A percentile compares a stretch with the other conserved stretches of the same genome.
These are phyloP conservation scores for Malassezia sympodialis DNA, from an alignment of 1,284 basidiomycete species.

Conservation along the genomic window DNA sequence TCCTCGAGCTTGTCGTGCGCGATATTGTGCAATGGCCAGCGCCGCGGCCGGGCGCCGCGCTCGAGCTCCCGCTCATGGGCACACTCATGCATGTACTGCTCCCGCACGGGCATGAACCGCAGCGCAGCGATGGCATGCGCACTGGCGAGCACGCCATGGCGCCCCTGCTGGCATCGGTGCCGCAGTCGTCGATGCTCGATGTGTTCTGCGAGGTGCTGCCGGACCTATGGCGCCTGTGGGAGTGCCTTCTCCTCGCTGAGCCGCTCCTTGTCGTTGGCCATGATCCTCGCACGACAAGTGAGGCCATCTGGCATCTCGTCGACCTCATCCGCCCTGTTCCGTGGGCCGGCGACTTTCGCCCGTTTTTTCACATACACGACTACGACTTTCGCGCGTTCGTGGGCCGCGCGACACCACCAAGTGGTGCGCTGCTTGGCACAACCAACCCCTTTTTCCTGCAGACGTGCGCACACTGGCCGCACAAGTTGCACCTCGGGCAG, in stretches of 20 bases:
- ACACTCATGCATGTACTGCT: slow-evolving; percentile 27
- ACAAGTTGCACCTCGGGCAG: slow-evolving; percentile 58
- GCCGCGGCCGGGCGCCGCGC: slow-evolving; percentile 30
- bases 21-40: slow-evolving; percentile 35
- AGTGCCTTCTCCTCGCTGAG: slow-evolving; percentile 62
- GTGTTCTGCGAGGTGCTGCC: slow-evolving; percentile 53
- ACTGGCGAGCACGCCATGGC: background rate
- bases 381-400: slow-evolving; percentile 66
- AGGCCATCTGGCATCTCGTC: slow-evolving; percentile 55
- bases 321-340: slow-evolving; percentile 82
- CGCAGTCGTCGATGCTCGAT: slow-evolving; percentile 53
- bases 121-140: slow-evolving; percentile 23
- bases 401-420: slow-evolving; percentile 70
- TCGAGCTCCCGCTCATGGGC: slow-evolving; percentile 34
- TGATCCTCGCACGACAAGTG: slow-evolving; percentile 75
- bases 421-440: slow-evolving; percentile 75
- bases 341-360: slow-evolving; percentile 71
- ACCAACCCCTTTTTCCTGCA: slow-evolving; percentile 90
- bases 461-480: slow-evolving; percentile 82
- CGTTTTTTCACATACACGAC: slow-evolving; percentile 93
- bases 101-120: slow-evolving; percentile 35
- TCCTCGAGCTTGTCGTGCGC: slow-evolving; percentile 36
- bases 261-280: slow-evolving; percentile 75
- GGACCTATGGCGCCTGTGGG: slow-evolving; percentile 64
- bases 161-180: slow-evolving; percentile 68